Conservation (phyloP, 768 basidiomycete genomes). For the Dacryopinax primogenitus region DNA sequence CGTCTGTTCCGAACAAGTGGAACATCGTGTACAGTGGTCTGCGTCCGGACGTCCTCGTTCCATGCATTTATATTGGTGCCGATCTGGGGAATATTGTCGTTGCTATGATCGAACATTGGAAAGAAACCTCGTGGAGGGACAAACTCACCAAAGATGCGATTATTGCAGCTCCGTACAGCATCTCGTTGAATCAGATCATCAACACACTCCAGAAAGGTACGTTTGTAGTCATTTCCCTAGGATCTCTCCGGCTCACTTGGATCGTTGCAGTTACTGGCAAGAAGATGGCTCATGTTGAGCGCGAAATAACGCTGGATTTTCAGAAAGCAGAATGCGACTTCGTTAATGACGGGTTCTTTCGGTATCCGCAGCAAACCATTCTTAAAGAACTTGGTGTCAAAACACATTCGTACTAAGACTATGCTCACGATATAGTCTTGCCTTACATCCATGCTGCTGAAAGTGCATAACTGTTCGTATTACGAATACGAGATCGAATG, state of each 20-base stretch:
- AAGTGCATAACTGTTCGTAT: no score
- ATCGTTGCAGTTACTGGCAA: neutral
- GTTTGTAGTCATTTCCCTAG: neutral
- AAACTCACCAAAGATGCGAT: neutral
- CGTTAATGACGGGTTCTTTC: neutral
- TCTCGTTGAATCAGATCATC: neutral
- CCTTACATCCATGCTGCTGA: no score
- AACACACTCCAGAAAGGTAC: neutral
- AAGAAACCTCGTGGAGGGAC: neutral
- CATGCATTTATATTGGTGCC: neutral
- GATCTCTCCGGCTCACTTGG: neutral
- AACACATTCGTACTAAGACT: neutral
- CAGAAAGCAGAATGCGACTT: neutral
- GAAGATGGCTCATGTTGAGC: neutral
- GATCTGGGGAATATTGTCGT: neutral
- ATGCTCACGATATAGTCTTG: neutral
- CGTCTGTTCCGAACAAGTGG: neutral
- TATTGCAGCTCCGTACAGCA: neutral
- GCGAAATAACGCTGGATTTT: neutral
- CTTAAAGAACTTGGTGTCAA: neutral
- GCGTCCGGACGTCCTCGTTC: neutral
- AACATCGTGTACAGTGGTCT: neutral
- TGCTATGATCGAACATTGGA: neutral
- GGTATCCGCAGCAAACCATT: neutral
- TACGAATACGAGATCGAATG: no score